phyloP scores from a whole-genome alignment of 2,329 filamentous ascomycete species.

The Aspergillus fischeri region DNA sequence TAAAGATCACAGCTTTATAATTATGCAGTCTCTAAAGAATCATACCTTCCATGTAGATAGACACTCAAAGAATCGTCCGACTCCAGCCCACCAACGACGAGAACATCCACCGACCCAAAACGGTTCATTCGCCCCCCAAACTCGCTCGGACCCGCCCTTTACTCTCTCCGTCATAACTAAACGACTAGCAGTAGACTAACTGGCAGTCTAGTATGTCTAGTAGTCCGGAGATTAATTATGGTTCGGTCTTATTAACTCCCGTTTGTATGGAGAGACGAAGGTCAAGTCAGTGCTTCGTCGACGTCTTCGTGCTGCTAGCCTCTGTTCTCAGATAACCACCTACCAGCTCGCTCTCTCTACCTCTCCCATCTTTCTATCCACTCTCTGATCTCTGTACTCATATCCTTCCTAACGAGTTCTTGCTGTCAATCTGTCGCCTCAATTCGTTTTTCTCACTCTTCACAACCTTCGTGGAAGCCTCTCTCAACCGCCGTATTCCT shows the following conservation, averaged over 20 bases:
- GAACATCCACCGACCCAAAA: constrained; percentile 5
- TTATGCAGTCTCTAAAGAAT: neutral
- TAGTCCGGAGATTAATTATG: constrained; percentile 4
- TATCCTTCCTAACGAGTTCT: neutral
- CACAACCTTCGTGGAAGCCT: neutral
- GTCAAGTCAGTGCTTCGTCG: neutral
- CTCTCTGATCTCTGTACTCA: neutral
- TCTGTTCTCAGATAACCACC: neutral
- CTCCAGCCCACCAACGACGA: neutral
- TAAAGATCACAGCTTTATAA: neutral
- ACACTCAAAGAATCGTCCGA: neutral
- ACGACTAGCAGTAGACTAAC: neutral
- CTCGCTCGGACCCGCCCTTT: constrained; percentile 13
- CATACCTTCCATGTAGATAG: neutral
- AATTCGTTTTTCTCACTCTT: neutral
- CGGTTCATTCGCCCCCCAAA: constrained; percentile 2
- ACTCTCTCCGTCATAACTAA: constrained; percentile 10
- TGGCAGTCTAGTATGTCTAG: neutral
- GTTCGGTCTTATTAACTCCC: neutral
- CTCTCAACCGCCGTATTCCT: neutral
- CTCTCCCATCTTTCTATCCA: neutral
- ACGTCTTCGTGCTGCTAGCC: neutral
- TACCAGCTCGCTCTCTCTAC: neutral
- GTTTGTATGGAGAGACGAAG: neutral
- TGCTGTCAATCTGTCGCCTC: neutral